Percentiles rank a stretch among this genome's conserved stretches.
phyloP scores from a whole-genome alignment of 2,329 filamentous ascomycete species.

The Aspergillus sp. region DNA sequence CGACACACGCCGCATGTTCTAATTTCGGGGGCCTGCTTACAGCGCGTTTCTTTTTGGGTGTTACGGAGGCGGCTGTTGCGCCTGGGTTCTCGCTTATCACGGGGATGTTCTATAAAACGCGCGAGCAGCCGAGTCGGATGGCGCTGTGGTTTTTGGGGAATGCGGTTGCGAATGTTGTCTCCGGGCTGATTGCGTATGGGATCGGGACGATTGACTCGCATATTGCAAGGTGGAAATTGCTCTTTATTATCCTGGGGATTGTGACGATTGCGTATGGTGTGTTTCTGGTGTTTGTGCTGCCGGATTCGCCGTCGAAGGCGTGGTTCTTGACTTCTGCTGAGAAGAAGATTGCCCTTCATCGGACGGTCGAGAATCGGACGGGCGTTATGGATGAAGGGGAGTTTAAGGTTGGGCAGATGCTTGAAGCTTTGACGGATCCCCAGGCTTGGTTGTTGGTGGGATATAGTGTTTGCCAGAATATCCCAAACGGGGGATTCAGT shows the following conservation, averaged over 20 bases:
- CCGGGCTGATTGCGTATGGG: background rate
- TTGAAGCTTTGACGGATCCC: background rate
- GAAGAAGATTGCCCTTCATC: background rate
- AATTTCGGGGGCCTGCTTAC: constrained; percentile 1
- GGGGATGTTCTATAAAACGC: constrained; percentile 3
- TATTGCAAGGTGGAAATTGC: constrained; percentile 18
- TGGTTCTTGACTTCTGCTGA: background rate
- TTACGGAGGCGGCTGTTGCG: background rate
- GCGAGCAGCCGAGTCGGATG: constrained; percentile 3
- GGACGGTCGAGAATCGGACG: background rate
- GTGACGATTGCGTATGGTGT: background rate
- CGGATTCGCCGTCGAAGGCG: constrained; percentile 1
- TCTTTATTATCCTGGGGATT: constrained; percentile 2
- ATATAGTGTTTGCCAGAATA: background rate
- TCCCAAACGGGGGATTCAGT: background rate
- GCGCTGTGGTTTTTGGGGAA: constrained; percentile 6
- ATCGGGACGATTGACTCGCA: constrained; percentile 5
- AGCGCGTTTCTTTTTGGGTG: background rate
- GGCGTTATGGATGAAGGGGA: background rate
- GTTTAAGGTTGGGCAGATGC: background rate
- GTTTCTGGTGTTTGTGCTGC: background rate
- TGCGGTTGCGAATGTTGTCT: background rate
- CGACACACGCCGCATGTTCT: background rate
- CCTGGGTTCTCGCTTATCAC: constrained; percentile 8
- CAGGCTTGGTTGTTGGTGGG: background rate